Evolutionary conservation across 2,329 filamentous ascomycete species (phyloP).

Genomic region (Colletotrichum tropicicola): DNA sequence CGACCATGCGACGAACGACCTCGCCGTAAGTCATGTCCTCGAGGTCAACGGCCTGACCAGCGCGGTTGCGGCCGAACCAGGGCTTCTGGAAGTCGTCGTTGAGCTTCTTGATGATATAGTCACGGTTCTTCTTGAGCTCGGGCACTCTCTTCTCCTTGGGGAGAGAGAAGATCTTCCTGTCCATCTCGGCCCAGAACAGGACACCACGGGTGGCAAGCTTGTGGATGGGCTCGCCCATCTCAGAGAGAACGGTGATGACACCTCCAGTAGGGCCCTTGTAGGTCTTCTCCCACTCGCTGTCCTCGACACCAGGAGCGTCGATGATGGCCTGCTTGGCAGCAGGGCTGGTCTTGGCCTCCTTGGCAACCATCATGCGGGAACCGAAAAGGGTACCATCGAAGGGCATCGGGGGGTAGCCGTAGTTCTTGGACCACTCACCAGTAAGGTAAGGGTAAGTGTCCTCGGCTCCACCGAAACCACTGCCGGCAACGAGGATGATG

Average conservation of each 20-base stretch:
- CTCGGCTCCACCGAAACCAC: conserved; percentile 88
- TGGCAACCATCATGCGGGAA: conserved; percentile 93
- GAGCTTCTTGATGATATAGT: conserved; percentile 93
- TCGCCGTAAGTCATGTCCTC: conserved; percentile 97
- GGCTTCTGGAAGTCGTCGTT: conserved; percentile 98
- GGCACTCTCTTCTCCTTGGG: conserved; percentile 93
- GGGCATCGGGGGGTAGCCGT: conserved; percentile 90
- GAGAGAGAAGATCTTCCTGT: conserved; percentile 95
- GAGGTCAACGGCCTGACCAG: conserved; percentile 82
- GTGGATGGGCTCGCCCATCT: conserved; percentile 99
- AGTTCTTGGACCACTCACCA: conserved; percentile 86
- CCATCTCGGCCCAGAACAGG: conserved; percentile 98
- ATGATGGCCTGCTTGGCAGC: conserved; percentile 91
- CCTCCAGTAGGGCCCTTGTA: conserved; percentile 93
- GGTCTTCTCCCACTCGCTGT: conserved; percentile 88
- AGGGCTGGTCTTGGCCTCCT: conserved; percentile 89
- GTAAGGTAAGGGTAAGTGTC: conserved; percentile 94
- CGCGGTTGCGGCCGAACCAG: conserved; percentile 90
- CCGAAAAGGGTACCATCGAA: conserved; percentile 93
- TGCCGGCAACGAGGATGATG: conserved; percentile 88
- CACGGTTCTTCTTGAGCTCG: conserved; percentile 87
- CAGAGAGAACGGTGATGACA: conserved; percentile 94
- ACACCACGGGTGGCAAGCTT: conserved; percentile 98
- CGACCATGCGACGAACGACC: conserved; percentile 86
- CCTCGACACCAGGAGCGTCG: conserved; percentile 83